Evolutionary conservation across 108 stramenopile genomes (phyloP), one percentile per base, ranked within the genome.

Genomic region (Epipyxis sp.): DNA sequence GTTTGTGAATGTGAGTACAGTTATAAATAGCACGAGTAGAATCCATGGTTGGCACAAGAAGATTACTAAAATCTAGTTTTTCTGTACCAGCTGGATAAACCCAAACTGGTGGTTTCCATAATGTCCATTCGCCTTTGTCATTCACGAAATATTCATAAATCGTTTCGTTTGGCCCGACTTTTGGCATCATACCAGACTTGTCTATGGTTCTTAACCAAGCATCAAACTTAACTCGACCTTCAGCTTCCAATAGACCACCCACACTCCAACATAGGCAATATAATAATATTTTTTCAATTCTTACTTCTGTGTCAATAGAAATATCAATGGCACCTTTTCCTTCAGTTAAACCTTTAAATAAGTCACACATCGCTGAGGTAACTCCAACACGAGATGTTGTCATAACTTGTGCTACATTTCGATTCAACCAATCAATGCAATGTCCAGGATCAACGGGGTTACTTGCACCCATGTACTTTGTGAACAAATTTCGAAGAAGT

Each of bases 31-130:
- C 90, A 44, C 94, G 87, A 2, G 92, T 93, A 27, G 91, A 91
- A 79, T 94, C 94, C 91, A 94, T 92, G 0, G 92, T 94, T 41
- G 94, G 94, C 29, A 94, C 92, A 71, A 94, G 87, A 50, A 94
- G 86, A 77, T 92, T 92, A 29, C 88, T 84, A 86, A 93, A 94
- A 78, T 94, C 92, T 1, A 94, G 90, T 44, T 86, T 89, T 30
- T 91, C 87, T 57, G 40, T 37, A 25, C 87, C 90, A 34, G 76
- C 65, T 16, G 92, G 92, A 74, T 90, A 90, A 57, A 82, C 54
- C 93, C 93, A 93, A n/a, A 59, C 57, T 45, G 90, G 90, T 54
- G 92, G 91, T 46, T 69, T 78, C 90, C 90, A 90, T 80, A 83
- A 88, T 58, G 61, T 65, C 88, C 89, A 91, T 69, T 89, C 77